Evolutionary conservation across 805 yeast species (phyloP), one percentile per base, ranked within the genome.

Genomic region (Komagataella kurtzmanii): DNA sequence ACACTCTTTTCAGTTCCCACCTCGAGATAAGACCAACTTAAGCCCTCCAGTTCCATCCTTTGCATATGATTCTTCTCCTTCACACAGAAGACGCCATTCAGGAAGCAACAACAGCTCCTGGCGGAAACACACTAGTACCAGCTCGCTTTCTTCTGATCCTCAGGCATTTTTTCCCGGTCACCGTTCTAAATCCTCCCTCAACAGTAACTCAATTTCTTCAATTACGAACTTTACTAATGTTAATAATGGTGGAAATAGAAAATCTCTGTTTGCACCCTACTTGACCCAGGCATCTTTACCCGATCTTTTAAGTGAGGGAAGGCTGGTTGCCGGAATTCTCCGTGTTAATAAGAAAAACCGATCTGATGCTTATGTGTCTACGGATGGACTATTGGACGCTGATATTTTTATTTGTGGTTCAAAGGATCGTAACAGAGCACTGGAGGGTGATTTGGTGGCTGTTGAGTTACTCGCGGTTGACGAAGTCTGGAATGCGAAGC

Each of bases 341-440:
- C 78, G 99, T 57, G 99, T 93, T 47, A 93, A 93, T 70, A 90
- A 89, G 67, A 93, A 93, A 67, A 93, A 93, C 65, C 77, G 99
- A 60, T 88, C 97, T 1, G 98, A 93, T 68, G 99, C 99, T 0
- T 93, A 95, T 68, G 98, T 93, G n/a, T 81, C 96, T 6, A 91
- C 98, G 0, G 97, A 90, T 65, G 97, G 97, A 1, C 76, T 90
- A 36, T 75, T 93, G 56, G 99, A 93, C 67, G 95, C 99, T 0
- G 99, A 93, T 66, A 88, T 93, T 55, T 93, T 89, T 63, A 93
- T 93, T 57, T 93, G 98, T 71, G 99, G 99, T 8, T 90, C 98
- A 8, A 93, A 93, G 65, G 99, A 93, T 68, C 85, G 99, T 65
- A 93, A 93, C 67, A 82, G 99, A 65, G 98, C 99, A 2, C 72